Conservation (phyloP, 345 rosid genomes). For the Pelargonium nanum region DNA sequence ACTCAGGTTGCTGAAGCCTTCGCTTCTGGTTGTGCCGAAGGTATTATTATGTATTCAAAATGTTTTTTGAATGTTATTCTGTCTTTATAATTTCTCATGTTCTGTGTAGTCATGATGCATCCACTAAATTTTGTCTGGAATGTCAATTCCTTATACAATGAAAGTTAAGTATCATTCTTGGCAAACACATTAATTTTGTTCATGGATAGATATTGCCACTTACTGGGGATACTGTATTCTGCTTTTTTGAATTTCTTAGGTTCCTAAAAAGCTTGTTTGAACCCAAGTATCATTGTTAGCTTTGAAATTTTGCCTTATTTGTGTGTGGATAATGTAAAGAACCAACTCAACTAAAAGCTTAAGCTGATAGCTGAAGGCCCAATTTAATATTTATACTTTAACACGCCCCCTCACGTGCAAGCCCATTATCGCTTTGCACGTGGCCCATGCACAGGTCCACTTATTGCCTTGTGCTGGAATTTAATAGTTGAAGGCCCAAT, state of each 20-base stretch:
- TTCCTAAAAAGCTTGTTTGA: not conserved
- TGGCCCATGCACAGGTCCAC: too few relatives aligned
- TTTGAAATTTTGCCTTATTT: too few relatives aligned
- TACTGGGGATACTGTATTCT: not conserved
- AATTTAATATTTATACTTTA: too few relatives aligned
- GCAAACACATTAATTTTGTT: not conserved
- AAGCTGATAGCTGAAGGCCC: too few relatives aligned
- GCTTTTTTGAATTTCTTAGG: not conserved
- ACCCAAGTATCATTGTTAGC: too few relatives aligned
- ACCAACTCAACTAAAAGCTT: too few relatives aligned
- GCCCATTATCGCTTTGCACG: too few relatives aligned
- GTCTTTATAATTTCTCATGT: not conserved
- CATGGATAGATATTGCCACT: too few relatives aligned
- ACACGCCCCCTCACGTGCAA: too few relatives aligned
- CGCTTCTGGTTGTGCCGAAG: constrained; percentile 33
- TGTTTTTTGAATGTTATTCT: constrained; percentile 4
- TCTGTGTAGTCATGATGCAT: not conserved
- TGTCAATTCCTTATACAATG: not conserved
- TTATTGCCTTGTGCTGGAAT: too few relatives aligned
- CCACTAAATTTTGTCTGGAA: not conserved
- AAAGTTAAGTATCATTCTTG: not conserved
- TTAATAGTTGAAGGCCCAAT: too few relatives aligned
- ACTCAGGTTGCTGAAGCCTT: constrained; percentile 45
- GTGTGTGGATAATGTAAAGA: too few relatives aligned
- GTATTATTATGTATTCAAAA: constrained; percentile 24